These are phyloP conservation scores for Pseudopyricularia javanii DNA, from an alignment of 2,329 filamentous ascomycete genomes.

Conservation along the genomic window DNA sequence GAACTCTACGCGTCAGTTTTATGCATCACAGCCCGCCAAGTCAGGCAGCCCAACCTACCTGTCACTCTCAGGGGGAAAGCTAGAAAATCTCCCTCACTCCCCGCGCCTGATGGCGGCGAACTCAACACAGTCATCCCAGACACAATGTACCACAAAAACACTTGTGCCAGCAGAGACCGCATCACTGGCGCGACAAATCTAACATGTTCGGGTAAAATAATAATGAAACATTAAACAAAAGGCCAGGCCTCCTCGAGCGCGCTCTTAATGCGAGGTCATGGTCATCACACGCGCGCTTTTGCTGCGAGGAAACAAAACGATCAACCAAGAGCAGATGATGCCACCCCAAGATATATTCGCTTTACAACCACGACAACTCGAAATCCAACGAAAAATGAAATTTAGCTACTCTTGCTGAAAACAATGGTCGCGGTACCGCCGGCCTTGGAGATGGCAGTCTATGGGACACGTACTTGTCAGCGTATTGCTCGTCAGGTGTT, in stretches of 20 bases:
- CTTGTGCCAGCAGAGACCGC: too few species aligned
- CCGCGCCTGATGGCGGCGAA: too few species aligned
- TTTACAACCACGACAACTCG: neutral
- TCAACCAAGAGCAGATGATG: slow-evolving; percentile 1
- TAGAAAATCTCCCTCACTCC: too few species aligned
- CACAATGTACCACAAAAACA: too few species aligned
- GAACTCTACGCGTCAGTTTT: too few species aligned
- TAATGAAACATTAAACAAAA: slow-evolving; percentile 1
- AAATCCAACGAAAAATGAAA: slow-evolving; percentile 3
- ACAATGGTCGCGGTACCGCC: slow-evolving; percentile 31
- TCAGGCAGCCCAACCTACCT: too few species aligned
- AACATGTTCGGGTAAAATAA: neutral
- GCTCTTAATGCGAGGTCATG: neutral
- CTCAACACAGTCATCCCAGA: too few species aligned
- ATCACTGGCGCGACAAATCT: neutral
- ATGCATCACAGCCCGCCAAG: too few species aligned
- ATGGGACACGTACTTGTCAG: neutral
- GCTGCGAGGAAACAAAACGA: neutral
- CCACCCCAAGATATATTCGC: neutral
- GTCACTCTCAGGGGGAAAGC: too few species aligned
- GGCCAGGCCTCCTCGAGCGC: neutral
- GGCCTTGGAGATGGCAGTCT: slow-evolving; percentile 27
- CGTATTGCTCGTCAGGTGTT: neutral
- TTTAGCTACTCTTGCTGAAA: slow-evolving; percentile 15
- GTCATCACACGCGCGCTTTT: neutral